phyloP scores from a whole-genome alignment of 148 eudicot genomes.

The Chenopodium suecicum region DNA sequence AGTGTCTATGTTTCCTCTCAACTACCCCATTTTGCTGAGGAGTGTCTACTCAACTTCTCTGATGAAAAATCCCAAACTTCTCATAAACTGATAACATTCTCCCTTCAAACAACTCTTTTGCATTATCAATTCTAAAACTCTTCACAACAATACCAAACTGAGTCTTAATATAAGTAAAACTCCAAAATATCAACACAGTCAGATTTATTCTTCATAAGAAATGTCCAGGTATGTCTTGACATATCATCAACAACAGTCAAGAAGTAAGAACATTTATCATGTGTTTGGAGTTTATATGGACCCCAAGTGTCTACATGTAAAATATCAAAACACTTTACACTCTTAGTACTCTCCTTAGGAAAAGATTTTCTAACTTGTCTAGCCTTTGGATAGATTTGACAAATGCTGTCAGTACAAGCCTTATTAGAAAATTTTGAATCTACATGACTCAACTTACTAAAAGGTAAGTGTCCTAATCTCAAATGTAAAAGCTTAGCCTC shows the following conservation, averaged over 20 bases:
- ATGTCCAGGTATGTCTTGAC: background rate
- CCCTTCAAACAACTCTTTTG: background rate
- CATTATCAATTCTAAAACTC: background rate
- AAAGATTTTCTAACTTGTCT: background rate
- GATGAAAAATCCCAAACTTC: background rate
- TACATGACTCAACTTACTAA: background rate
- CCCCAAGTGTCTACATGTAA: background rate
- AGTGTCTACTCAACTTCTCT: background rate
- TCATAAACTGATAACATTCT: background rate
- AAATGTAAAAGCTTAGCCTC: background rate
- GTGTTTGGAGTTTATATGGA: background rate
- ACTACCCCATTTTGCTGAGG: background rate
- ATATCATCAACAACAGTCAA: background rate
- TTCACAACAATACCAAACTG: background rate
- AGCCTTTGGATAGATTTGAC: background rate
- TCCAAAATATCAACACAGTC: background rate
- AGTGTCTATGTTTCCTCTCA: background rate
- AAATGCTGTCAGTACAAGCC: background rate
- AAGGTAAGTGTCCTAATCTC: background rate
- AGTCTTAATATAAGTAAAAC: background rate
- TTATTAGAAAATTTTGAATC: background rate
- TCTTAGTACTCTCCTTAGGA: too few relatives aligned
- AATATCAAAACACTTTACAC: background rate
- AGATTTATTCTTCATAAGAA: background rate
- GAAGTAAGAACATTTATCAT: background rate